Evolutionary conservation across 2,329 filamentous ascomycete species (phyloP).

Genomic region (Alternaria sp.): DNA sequence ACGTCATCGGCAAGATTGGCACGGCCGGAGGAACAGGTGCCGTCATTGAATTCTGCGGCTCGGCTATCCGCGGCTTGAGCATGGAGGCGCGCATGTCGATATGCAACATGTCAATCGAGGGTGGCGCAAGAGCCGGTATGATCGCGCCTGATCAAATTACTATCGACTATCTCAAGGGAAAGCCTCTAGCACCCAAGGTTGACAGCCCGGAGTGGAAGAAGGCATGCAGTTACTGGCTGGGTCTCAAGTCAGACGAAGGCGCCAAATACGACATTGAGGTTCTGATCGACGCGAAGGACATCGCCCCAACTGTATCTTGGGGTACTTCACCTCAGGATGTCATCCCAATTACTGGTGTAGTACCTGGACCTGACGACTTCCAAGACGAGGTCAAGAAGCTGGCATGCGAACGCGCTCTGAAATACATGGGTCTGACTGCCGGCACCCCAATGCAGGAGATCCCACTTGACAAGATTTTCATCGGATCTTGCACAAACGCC

Average conservation of each 20-base stretch:
- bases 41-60: slow-evolving; percentile 97
- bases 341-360: slow-evolving; percentile 88
- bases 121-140: slow-evolving; percentile 93
- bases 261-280: slow-evolving; percentile 91
- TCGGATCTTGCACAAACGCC: slow-evolving; percentile 96
- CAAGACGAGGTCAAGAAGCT: slow-evolving; percentile 78
- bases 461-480: slow-evolving; percentile 92
- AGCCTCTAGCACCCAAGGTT: slow-evolving; percentile 83
- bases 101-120: slow-evolving; percentile 99
- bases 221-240: slow-evolving; percentile 86
- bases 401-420: slow-evolving; percentile 78
- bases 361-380: slow-evolving; percentile 90
- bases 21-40: slow-evolving; percentile 93
- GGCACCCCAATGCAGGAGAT: slow-evolving; percentile 94
- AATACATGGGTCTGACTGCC: slow-evolving; percentile 93
- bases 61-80: slow-evolving; percentile 84
- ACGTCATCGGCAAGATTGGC: slow-evolving; percentile 91
- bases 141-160: slow-evolving; percentile 93
- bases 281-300: slow-evolving; percentile 89
- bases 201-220: slow-evolving; percentile 89
- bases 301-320: slow-evolving; percentile 93
- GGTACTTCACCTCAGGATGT: slow-evolving; percentile 97
- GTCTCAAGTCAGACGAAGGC: slow-evolving; percentile 81
- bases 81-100: slow-evolving; percentile 99
- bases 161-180: slow-evolving; percentile 92